These are phyloP conservation scores for Monosporascus sp. DNA, from an alignment of 2,329 filamentous ascomycete genomes.

Conservation along the genomic window DNA sequence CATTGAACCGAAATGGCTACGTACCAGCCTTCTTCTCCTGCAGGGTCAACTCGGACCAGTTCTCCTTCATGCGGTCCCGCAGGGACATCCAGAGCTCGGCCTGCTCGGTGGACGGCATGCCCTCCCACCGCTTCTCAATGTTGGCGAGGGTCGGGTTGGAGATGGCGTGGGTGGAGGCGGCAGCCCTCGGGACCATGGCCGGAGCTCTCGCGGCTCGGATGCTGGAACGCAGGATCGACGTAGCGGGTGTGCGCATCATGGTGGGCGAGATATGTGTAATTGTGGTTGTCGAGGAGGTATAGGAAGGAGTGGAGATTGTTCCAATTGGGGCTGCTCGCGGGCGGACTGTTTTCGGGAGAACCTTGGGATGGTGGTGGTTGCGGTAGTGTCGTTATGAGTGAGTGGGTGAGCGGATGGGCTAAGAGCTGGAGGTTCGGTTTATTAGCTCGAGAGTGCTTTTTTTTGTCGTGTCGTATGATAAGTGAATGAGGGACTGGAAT, in stretches of 20 bases:
- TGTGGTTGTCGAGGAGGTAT: slow-evolving; percentile 8
- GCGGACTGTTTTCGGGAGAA: not conserved
- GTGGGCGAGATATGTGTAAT: slow-evolving; percentile 16
- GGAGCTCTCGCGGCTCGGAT: slow-evolving; percentile 34
- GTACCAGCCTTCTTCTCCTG: slow-evolving; percentile 99
- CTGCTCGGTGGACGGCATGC: slow-evolving; percentile 97
- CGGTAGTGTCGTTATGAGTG: not conserved
- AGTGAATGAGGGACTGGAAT: not conserved
- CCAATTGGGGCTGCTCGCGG: slow-evolving; percentile 18
- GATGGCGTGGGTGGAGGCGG: slow-evolving; percentile 80
- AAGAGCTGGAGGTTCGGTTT: not conserved
- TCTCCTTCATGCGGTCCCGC: slow-evolving; percentile 96
- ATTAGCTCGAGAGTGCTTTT: not conserved
- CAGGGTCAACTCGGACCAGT: slow-evolving; percentile 91
- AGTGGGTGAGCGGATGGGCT: not conserved
- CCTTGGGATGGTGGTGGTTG: slow-evolving; percentile 2
- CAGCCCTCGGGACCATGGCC: slow-evolving; percentile 42
- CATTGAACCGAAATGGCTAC: slow-evolving; percentile 36
- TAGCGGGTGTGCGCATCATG: slow-evolving; percentile 53
- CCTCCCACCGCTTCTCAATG: slow-evolving; percentile 99
- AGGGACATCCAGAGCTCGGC: slow-evolving; percentile 98
- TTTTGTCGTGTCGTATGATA: slow-evolving; percentile 1
- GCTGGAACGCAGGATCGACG: slow-evolving; percentile 47
- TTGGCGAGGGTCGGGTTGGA: slow-evolving; percentile 96
- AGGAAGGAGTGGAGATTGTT: slow-evolving; percentile 20